Evolutionary conservation across 2,329 filamentous ascomycete genomes (phyloP), one percentile per base, ranked within the genome.

Genomic region (Clarireedia sp.): DNA sequence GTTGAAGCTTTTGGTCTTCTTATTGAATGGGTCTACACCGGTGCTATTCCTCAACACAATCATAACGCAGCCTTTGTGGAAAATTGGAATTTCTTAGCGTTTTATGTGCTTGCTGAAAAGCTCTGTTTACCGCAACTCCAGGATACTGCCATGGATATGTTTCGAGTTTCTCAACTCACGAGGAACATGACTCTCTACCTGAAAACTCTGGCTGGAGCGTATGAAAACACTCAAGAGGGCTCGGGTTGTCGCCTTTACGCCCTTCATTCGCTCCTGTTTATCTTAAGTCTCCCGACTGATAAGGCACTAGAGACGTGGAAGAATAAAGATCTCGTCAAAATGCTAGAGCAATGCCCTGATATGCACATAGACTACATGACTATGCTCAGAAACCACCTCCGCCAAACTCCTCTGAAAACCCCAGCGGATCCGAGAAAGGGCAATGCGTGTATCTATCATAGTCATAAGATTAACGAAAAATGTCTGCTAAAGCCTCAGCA

Each of bases 21-120:
- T 1, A 26, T 56, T 5, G 48, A 26, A 6, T 61, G 59, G 56
- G 45, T 62, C 5, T 59, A 59, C 29, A 17, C 29, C n/a, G 41
- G 40, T 16, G 38, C 14, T 17, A 7, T 51, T 2, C 43, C 24
- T 10, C 7, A 10, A 1, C 3, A 45, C 2, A 21, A 5, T 7
- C 4, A 5, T 46, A 8, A 40, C 26, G 10, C 14, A 36, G 14
- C 9, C 12, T 23, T 5, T 5, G 3, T 2, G 5, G 2, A 5
- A 5, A 43, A 7, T 2, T 43, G 36, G 55, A 4, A 10, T 1
- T 10, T 23, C 3, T 16, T 43, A 8, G 1, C 10, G 1, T 26
- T 57, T 1, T 57, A 55, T 36, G 3, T 1, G 8, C 43, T 55
- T 21, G 47, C 47, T 1, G 40, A 55, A 24, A 57, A 47, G 16